Base-by-base conservation (phyloP, 805 yeast genomes). In the Ogataea glucozyma region DNA sequence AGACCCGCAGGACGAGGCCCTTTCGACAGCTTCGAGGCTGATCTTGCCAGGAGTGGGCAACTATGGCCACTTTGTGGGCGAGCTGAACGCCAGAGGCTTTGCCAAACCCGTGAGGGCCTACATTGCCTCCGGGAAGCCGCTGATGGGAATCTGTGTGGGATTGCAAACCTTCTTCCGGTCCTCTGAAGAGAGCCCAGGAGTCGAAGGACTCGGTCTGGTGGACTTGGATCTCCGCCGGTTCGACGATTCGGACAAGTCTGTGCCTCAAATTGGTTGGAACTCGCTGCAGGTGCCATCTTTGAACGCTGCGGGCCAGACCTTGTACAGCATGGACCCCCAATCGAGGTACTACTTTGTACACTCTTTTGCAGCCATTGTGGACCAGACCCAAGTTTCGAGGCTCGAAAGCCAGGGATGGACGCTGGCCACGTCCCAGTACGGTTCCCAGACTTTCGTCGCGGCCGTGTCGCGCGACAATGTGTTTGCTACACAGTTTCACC, bases 101-200 rank as follows among this genome's bases (percentile, higher is more conserved):
- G 79, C 73, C 11, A 75, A 69, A 26, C 95, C 95, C 0, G 67
- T 95, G 19, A 68, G 66, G 40, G 64, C 74, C 33, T 89, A 88
- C 56, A 81, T 90, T 26, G 65, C 70, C 6, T 69, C 85, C n/a
- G 97, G 96, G 1, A 80, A 80, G 55, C 88, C 95, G 12, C 67
- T 93, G 21, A 88, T 93, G 96, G 99, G 99, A 5, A 88, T 93
- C 49, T 93, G 99, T 69, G 98, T 93, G 31, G 99, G 99, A 6
- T 70, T 93, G 43, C 99, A 93, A 63, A 75, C 96, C 1, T 71
- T 93, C 26, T 88, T 91, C 57, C 64, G 65, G 13, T 79, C 81
- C 2, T 85, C 95, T 38, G 85, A 75, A 46, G 99, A 93, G 62
- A 75, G 83, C 38, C 81, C 87, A 12, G 70, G 63, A 12, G 46